phyloP scores from a whole-genome alignment of 768 basidiomycete genomes.

The Agrocybe chaxingu region DNA sequence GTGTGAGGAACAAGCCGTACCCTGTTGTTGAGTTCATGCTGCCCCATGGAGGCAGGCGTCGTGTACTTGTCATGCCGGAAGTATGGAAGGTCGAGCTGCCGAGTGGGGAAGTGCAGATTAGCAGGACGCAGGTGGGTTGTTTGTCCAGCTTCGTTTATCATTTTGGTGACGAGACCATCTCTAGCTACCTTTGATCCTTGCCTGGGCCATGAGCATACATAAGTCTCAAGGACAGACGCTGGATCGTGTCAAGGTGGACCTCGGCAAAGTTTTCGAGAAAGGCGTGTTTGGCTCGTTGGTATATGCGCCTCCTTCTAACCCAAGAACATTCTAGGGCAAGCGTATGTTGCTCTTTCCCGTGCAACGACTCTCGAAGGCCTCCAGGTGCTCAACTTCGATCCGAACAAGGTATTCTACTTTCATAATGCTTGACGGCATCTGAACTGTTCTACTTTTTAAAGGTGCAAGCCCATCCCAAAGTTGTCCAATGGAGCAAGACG shows the following conservation, averaged over 20 bases:
- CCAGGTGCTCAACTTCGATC: constrained; percentile 79
- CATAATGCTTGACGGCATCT: neutral
- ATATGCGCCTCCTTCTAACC: neutral
- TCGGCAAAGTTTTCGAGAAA: constrained; percentile 91
- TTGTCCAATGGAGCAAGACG: constrained; percentile 69
- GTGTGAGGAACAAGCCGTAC: constrained; percentile 27
- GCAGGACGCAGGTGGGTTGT: constrained; percentile 67
- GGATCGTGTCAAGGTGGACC: constrained; percentile 91
- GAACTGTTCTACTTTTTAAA: constrained; percentile 19
- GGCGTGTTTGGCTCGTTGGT: constrained; percentile 36
- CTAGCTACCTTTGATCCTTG: constrained; percentile 81
- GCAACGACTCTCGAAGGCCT: constrained; percentile 84
- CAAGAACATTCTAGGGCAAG: constrained; percentile 58
- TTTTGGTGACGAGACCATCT: neutral
- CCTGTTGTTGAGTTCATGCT: constrained; percentile 81
- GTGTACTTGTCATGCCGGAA: constrained; percentile 64
- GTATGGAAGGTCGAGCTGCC: constrained; percentile 85
- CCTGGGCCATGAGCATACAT: constrained; percentile 99
- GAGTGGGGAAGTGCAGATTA: constrained; percentile 80
- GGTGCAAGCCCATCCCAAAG: constrained; percentile 74
- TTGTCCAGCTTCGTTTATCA: neutral
- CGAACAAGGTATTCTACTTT: constrained; percentile 51
- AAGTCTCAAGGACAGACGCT: constrained; percentile 98
- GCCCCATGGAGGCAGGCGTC: constrained; percentile 51
- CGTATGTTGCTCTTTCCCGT: constrained; percentile 88